phyloP scores from a whole-genome alignment of 2,329 filamentous ascomycete genomes.

The Colletotrichum sp. region DNA sequence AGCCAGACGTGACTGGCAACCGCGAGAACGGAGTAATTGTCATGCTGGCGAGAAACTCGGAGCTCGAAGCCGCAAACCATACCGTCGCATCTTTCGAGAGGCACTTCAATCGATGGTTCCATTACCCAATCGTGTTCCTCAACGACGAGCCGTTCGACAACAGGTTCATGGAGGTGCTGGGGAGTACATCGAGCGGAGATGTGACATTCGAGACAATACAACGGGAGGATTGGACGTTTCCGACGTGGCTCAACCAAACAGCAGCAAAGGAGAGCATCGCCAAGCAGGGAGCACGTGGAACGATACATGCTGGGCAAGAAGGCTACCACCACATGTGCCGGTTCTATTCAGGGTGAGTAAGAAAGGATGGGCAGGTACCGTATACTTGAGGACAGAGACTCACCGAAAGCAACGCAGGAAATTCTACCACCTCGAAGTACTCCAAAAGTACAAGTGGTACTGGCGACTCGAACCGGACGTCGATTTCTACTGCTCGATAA shows the following conservation, averaged over 20 bases:
- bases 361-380: neutral
- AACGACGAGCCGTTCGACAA: conserved; percentile 49
- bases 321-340: conserved; percentile 48
- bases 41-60: conserved; percentile 51
- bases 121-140: conserved; percentile 52
- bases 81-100: conserved; percentile 45
- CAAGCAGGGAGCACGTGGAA: conserved; percentile 33
- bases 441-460: conserved; percentile 51
- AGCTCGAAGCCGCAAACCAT: conserved; percentile 42
- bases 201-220: conserved; percentile 48
- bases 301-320: conserved; percentile 43
- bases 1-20: neutral
- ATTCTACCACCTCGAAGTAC: conserved; percentile 46
- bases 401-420: conserved; percentile 30
- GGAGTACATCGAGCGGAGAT: conserved; percentile 38
- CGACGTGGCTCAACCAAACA: conserved; percentile 35
- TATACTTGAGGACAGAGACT: neutral
- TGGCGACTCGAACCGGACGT: conserved; percentile 52
- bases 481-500: conserved; percentile 49
- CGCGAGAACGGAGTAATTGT: conserved; percentile 51
- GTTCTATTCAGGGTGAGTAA: conserved; percentile 47
- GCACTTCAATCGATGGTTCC: conserved; percentile 52
- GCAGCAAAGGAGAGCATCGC: conserved; percentile 36
- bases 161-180: conserved; percentile 42
- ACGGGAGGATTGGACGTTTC: conserved; percentile 44